Evolutionary conservation across 257 asterid species (phyloP), one percentile per base, ranked within the genome.

Genomic region (Catharanthus roseus): DNA sequence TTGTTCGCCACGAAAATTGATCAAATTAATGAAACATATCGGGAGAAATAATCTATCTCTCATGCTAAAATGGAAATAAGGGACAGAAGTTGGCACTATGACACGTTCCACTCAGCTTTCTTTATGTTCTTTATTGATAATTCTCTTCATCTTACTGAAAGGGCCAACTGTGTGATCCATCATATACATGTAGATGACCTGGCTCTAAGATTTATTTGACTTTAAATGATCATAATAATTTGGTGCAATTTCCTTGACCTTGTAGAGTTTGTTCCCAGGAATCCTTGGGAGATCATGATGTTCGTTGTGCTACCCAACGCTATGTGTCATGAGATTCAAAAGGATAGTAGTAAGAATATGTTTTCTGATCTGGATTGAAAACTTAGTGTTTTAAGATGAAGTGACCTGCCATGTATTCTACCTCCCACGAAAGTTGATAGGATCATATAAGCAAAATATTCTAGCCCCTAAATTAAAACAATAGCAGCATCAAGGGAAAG

Each of bases 371-470:
- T 2, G 87, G 56, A 4, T 87, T 83, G 65, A 93, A 93, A 6
- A 89, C 91, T 42, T 91, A 93, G 78, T 93, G 97, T 60, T 91
- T 96, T 0, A 96, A 93, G 83, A 93, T 89, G 44, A 93, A 93
- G 76, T 93, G 97, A 34, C 97, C 99, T 0, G 99, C 97, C 96
- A 91, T 93, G 99, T 95, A 93, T 77, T 21, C 99, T 97, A 0
- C 99, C 97, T 26, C 99, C 97, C 34, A 93, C 95, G 16, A 91
- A 89, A 0, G 97, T 93, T 0, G 99, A 93, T 45, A 93, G 81
- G 63, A 93, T 91, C 80, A 93, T 69, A 80, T 93, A 93, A 11
- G 85, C 89, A 5, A 93, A 72, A 15, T 96, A 75, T 69, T 93
- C 97, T 95, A 91, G 1, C 99, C 90, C 82, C 84, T 91, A 56